Percentiles rank a stretch among this genome's conserved stretches.
phyloP scores from a whole-genome alignment of 306 rosid genomes.

The Pachyrhizus erosus region DNA sequence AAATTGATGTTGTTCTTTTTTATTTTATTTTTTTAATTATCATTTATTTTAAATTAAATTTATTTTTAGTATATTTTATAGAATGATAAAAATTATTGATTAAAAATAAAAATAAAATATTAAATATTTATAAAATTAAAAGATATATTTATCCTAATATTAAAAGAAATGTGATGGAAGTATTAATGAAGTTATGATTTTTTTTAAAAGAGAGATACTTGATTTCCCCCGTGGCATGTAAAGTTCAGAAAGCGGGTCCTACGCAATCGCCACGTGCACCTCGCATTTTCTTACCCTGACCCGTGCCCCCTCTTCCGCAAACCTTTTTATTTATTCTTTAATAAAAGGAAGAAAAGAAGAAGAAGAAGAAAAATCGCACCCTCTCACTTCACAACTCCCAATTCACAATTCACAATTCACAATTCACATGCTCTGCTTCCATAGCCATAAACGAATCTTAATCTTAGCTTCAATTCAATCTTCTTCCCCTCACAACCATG shows the following conservation, averaged over 20 bases:
- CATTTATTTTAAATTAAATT: too few species aligned
- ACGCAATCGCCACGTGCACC: conserved; percentile 49
- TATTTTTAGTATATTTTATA: too few species aligned
- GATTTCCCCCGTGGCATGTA: background rate
- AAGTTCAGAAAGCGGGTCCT: conserved; percentile 37
- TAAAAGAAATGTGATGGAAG: too few species aligned
- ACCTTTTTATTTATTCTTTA: background rate
- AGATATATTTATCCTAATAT: too few species aligned
- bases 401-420: too few species aligned
- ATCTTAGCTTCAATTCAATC: background rate
- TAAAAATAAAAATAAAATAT: too few species aligned
- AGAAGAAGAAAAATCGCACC: background rate
- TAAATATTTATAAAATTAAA: too few species aligned
- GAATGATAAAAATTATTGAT: too few species aligned
- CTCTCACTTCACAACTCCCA: background rate
- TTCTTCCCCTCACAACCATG: conserved; percentile 45
- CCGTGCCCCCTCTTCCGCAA: conserved; percentile 41
- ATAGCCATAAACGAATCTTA: background rate
- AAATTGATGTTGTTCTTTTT: too few species aligned
- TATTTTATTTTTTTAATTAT: too few species aligned
- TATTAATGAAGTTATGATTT: too few species aligned
- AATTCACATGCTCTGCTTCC: background rate
- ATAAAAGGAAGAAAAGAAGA: background rate
- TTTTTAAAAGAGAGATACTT: background rate
- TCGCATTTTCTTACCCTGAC: conserved; percentile 16